phyloP scores from a whole-genome alignment of 2,329 filamentous ascomycete genomes.

The Hymenoscyphus salicellus region DNA sequence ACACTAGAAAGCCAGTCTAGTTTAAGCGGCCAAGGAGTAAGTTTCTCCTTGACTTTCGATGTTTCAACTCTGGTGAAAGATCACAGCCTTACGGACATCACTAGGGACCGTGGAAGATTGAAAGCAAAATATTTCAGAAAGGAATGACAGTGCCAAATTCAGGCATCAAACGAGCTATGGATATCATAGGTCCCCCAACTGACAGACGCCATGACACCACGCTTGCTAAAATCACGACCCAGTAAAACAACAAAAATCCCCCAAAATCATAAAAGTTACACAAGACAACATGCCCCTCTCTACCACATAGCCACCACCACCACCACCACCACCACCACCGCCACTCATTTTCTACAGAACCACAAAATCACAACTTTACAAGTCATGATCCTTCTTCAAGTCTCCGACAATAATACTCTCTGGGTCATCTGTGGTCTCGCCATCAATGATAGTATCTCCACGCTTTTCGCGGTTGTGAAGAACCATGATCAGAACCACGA shows the following conservation, averaged over 20 bases:
- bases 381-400: conserved; percentile 10
- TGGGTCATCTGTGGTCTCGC: not conserved
- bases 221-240: conserved; percentile 3
- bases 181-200: conserved; percentile 12
- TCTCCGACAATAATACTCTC: not conserved
- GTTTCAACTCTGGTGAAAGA: too few species aligned
- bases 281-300: not conserved
- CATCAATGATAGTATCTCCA: conserved; percentile 7
- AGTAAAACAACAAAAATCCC: not conserved
- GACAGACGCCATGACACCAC: conserved; percentile 13
- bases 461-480: conserved; percentile 12
- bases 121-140: not conserved
- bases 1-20: too few species aligned
- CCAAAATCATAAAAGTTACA: not conserved
- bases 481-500: conserved; percentile 14
- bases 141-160: not conserved
- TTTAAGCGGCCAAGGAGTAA: too few species aligned
- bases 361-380: not conserved
- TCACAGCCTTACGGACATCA: too few species aligned
- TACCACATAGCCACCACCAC: too few species aligned
- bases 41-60: too few species aligned
- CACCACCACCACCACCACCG: not conserved
- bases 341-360: not conserved
- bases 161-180: not conserved
- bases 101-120: too few species aligned